These are phyloP conservation scores for Podospora tetraspora DNA, from an alignment of 495 filamentous ascomycete species.

Conservation along the genomic window DNA sequence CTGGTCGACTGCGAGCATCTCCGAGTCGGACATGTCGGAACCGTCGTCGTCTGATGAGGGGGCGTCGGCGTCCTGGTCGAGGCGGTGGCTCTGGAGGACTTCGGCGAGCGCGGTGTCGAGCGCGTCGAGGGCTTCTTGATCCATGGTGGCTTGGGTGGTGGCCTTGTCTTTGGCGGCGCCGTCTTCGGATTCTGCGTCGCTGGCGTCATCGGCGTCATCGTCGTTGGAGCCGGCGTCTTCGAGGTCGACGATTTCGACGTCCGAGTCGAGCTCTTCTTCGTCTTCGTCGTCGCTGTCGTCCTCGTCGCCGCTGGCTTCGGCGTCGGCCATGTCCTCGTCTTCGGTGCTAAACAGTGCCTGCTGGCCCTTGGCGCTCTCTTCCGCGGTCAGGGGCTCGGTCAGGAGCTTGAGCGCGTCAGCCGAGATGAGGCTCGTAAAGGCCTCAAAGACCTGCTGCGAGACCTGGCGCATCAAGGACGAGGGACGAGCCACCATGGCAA, in stretches of 20 bases:
- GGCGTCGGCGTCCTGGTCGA: constrained; percentile 46
- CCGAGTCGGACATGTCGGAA: constrained; percentile 85
- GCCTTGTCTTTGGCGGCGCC: constrained; percentile 30
- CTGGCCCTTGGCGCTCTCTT: constrained; percentile 77
- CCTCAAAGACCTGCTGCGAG: constrained; percentile 78
- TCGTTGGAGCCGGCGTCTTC: constrained; percentile 39
- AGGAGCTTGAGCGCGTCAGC: constrained; percentile 68
- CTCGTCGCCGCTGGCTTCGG: constrained; percentile 33
- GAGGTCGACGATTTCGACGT: constrained; percentile 41
- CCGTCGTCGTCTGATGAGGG: constrained; percentile 56
- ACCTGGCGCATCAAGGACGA: constrained; percentile 81
- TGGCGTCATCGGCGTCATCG: constrained; percentile 26
- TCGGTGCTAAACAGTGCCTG: constrained; percentile 76
- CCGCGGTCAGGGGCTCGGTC: constrained; percentile 65
- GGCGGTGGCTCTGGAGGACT: constrained; percentile 60
- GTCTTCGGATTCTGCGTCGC: constrained; percentile 34
- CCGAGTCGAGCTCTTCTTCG: constrained; percentile 40
- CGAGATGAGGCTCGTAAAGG: constrained; percentile 67
- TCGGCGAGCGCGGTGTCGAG: constrained; percentile 76
- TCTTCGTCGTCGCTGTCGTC: constrained; percentile 30
- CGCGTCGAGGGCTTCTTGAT: constrained; percentile 46
- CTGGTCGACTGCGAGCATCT: constrained; percentile 86
- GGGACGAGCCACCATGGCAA: constrained; percentile 81
- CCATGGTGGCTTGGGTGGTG: constrained; percentile 39
- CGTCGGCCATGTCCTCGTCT: constrained; percentile 51